These are phyloP conservation scores for Ustanciosporium gigantosporum DNA, from an alignment of 1,284 basidiomycete genomes.

Conservation along the genomic window DNA sequence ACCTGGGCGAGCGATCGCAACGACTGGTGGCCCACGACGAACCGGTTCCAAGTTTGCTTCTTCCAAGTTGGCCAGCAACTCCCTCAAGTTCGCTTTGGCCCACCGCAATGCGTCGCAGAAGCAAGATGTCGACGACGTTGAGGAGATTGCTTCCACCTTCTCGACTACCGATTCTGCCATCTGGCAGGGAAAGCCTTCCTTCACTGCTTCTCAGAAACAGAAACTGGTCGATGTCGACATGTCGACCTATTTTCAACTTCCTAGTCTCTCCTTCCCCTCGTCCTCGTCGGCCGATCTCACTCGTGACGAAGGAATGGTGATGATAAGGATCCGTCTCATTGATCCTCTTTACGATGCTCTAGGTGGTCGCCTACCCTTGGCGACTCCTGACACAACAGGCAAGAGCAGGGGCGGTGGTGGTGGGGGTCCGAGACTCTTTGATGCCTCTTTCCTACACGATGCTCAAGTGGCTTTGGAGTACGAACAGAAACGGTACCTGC, in stretches of 20 bases:
- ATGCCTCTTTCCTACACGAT: conserved; percentile 13
- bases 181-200: neutral
- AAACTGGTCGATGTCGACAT: neutral
- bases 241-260: conserved; percentile 13
- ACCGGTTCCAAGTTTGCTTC: conserved; percentile 6
- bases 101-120: neutral
- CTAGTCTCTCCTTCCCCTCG: neutral
- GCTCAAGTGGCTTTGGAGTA: conserved; percentile 9
- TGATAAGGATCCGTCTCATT: conserved; percentile 13
- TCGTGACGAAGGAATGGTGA: no score
- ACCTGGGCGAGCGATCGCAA: neutral
- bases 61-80: neutral
- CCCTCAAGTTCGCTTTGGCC: neutral
- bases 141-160: neutral
- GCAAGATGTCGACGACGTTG: neutral
- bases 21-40: conserved; percentile 1
- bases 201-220: neutral
- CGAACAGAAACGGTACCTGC: conserved; percentile 19
- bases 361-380: conserved; percentile 10
- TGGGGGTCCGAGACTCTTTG: conserved; percentile 13
- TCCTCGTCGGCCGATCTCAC: neutral
- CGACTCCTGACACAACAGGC: neutral
- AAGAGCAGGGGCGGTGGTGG: no score
- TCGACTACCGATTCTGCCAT: neutral
- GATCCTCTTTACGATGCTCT: conserved; percentile 14